Evolutionary conservation across 305 asterid species (phyloP).

Genomic region (Fraxinus sp.): DNA sequence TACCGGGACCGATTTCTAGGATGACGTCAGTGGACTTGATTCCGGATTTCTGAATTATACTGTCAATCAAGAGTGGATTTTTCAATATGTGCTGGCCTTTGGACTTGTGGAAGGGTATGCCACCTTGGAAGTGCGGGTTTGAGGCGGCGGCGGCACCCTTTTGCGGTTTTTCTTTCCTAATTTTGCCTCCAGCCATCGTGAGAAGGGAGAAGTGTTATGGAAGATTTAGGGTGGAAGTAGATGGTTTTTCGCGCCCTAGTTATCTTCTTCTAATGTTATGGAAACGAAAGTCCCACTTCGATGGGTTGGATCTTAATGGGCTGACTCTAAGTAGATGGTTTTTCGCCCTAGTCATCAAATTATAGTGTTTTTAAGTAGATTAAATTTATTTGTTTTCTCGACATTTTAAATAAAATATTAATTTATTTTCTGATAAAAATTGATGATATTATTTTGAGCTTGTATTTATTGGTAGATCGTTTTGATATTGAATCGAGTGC

Average conservation of each 20-base stretch:
- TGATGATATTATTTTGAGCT: background rate
- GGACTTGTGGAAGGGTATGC: slow-evolving; percentile 90
- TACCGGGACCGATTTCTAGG: slow-evolving; percentile 97
- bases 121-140: slow-evolving; percentile 77
- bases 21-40: slow-evolving; percentile 77
- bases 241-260: background rate
- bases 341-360: too few species aligned
- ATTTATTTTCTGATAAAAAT: background rate
- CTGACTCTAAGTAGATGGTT: background rate
- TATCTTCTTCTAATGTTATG: too few species aligned
- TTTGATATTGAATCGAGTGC: background rate
- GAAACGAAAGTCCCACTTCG: background rate
- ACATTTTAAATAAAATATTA: too few species aligned
- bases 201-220: too few species aligned
- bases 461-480: background rate
- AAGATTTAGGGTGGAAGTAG: background rate
- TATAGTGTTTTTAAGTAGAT: background rate
- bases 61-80: slow-evolving; percentile 74
- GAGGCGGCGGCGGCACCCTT: slow-evolving; percentile 42
- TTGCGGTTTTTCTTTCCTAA: slow-evolving; percentile 54
- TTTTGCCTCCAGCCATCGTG: slow-evolving; percentile 79
- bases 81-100: slow-evolving; percentile 94
- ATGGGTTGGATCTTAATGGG: background rate
- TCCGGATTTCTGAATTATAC: slow-evolving; percentile 84
- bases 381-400: background rate